Conservation (phyloP, 1,284 basidiomycete species). For the Fistulina hepatica region DNA sequence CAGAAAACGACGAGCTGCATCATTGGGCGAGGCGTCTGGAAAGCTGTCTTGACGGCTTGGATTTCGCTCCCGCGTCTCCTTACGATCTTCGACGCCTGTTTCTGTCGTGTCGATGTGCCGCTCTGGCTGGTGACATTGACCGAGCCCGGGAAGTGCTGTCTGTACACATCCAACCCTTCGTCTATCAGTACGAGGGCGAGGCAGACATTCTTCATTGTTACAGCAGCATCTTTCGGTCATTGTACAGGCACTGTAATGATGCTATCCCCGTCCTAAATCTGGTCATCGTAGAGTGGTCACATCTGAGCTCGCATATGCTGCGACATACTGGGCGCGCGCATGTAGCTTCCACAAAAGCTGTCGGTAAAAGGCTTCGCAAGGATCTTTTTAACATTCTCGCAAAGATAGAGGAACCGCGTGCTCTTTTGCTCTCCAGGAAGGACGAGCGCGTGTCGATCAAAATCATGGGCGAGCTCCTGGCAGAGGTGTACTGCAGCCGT, state of each 20-base stretch:
- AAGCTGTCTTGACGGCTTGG: slow-evolving; percentile 26
- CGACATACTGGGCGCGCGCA: slow-evolving; percentile 11
- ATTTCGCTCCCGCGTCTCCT: slow-evolving; percentile 16
- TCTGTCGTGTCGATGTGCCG: slow-evolving; percentile 22
- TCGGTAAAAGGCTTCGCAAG: slow-evolving; percentile 23
- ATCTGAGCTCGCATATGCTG: slow-evolving; percentile 25
- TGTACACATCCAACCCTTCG: slow-evolving; percentile 18
- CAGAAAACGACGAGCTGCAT: too few relatives aligned
- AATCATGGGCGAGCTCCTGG: slow-evolving; percentile 30
- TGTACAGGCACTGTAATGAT: slow-evolving; percentile 26
- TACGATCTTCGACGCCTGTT: slow-evolving; percentile 13
- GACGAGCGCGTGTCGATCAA: slow-evolving; percentile 19
- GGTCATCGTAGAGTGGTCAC: slow-evolving; percentile 32
- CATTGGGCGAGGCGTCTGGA: slow-evolving; percentile 31
- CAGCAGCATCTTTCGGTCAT: slow-evolving; percentile 30
- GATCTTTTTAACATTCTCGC: slow-evolving; percentile 25
- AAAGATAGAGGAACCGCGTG: slow-evolving; percentile 21
- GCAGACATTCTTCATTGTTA: slow-evolving; percentile 25
- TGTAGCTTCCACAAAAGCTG: slow-evolving; percentile 6
- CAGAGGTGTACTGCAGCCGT: slow-evolving; percentile 27
- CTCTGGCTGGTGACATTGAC: slow-evolving; percentile 28
- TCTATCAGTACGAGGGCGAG: slow-evolving; percentile 14
- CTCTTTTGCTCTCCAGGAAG: slow-evolving; percentile 23
- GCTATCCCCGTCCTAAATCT: slow-evolving; percentile 32
- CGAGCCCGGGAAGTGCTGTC: slow-evolving; percentile 26